Conservation (phyloP, 2,329 filamentous ascomycete genomes). For the Curvularia hawaiiensis region DNA sequence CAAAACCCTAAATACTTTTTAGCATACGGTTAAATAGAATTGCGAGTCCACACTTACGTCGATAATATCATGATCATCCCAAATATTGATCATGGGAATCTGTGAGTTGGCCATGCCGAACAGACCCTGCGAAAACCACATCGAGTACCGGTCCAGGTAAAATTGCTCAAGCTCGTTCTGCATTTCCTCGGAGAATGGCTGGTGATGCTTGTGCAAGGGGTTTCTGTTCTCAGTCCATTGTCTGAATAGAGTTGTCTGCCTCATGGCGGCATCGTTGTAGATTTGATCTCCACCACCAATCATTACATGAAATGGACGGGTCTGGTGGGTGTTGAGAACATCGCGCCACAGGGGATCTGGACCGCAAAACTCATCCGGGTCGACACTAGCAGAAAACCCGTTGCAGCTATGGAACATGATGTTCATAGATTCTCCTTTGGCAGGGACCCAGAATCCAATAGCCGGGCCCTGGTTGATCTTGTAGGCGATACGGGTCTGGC, state of each 20-base stretch:
- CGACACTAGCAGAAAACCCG: conserved; percentile 82
- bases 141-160: conserved; percentile 85
- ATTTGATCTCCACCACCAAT: conserved; percentile 96
- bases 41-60: conserved; percentile 44
- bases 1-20: conserved; percentile 70
- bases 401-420: conserved; percentile 99
- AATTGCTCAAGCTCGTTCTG: conserved; percentile 87
- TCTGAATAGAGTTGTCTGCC: conserved; percentile 75
- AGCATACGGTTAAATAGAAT: conserved; percentile 59
- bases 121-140: conserved; percentile 96
- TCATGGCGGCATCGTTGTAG: conserved; percentile 86
- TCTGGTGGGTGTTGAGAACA: conserved; percentile 90
- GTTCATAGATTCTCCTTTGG: conserved; percentile 85
- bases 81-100: conserved; percentile 98
- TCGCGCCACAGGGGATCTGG: conserved; percentile 98
- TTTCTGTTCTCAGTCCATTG: conserved; percentile 86
- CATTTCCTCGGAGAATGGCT: conserved; percentile 79
- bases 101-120: conserved; percentile 93
- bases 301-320: conserved; percentile 96
- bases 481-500: conserved; percentile 88
- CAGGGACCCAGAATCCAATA: conserved; percentile 93
- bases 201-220: conserved; percentile 76
- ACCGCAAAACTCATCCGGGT: conserved; percentile 81
- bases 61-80: conserved; percentile 80
- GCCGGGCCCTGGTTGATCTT: conserved; percentile 91